Evolutionary conservation across 1,284 basidiomycete species (phyloP).

Genomic region (Heliocybe sulcata): DNA sequence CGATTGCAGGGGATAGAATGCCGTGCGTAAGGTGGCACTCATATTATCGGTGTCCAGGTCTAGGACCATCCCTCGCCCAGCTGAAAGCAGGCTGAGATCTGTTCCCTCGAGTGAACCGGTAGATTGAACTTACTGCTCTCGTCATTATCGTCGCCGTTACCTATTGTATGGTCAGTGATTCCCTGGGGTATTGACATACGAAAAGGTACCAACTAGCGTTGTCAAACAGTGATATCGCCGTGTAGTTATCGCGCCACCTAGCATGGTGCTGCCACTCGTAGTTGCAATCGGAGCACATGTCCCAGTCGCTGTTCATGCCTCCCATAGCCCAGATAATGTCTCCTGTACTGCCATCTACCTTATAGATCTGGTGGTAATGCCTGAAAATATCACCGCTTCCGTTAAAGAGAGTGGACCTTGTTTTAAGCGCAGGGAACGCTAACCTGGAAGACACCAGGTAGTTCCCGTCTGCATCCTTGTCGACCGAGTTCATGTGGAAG

Average conservation of each 20-base stretch:
- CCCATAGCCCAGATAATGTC: neutral
- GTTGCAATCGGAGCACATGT: neutral
- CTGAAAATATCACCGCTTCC: neutral
- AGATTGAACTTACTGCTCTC: neutral
- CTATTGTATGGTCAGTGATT: neutral
- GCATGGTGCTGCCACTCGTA: slow-evolving; percentile 3
- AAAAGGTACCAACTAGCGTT: neutral
- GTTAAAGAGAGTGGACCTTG: neutral
- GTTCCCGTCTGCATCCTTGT: slow-evolving; percentile 2
- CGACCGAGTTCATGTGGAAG: slow-evolving; percentile 3
- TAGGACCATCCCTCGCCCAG: slow-evolving; percentile 1
- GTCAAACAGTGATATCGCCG: neutral
- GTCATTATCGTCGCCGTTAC: slow-evolving; percentile 1
- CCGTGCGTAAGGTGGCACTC: neutral
- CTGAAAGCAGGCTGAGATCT: neutral
- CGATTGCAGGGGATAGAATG: neutral
- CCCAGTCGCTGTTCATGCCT: neutral
- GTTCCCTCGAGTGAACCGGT: neutral
- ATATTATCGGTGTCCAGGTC: neutral
- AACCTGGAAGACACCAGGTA: slow-evolving; percentile 2
- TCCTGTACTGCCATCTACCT: neutral
- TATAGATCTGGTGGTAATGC: neutral
- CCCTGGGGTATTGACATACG: neutral
- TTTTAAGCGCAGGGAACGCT: neutral
- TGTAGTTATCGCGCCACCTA: slow-evolving; percentile 1